phyloP scores from a whole-genome alignment of 2,329 filamentous ascomycete genomes.

The Xylaria sp. region DNA sequence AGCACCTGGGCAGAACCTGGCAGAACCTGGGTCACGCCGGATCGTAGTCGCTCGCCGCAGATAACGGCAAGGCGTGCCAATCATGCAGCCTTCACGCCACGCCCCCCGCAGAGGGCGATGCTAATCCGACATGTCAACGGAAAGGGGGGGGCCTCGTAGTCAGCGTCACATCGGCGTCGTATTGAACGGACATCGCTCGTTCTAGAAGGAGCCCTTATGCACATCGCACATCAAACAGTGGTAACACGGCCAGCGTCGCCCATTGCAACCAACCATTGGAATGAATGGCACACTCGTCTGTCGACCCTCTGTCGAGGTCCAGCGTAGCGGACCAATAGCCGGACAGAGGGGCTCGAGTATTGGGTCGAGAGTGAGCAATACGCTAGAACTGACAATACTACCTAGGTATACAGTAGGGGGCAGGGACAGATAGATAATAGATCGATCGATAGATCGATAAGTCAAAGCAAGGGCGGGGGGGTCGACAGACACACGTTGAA shows the following conservation, averaged over 20 bases:
- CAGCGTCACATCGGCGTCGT: constrained; percentile 24
- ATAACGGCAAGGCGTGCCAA: constrained; percentile 21
- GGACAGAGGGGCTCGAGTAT: constrained; percentile 5
- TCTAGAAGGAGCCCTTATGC: constrained; percentile 20
- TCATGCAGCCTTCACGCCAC: constrained; percentile 14
- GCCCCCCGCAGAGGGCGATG: constrained; percentile 10
- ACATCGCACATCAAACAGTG: constrained; percentile 5
- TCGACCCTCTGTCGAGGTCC: background rate
- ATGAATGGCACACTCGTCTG: background rate
- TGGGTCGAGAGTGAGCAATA: background rate
- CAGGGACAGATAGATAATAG: background rate
- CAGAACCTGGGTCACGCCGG: constrained; percentile 7
- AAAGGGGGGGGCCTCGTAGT: constrained; percentile 1
- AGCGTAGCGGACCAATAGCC: constrained; percentile 1
- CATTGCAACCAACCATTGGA: background rate
- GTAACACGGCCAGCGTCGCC: constrained; percentile 20
- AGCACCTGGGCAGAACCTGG: no score
- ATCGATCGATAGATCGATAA: no score
- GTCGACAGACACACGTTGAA: background rate
- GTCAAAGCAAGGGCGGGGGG: background rate
- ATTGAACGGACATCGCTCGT: constrained; percentile 18
- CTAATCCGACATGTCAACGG: constrained; percentile 1
- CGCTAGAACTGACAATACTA: no score
- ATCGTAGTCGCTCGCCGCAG: constrained; percentile 18
- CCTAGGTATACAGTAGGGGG: background rate